Evolutionary conservation across 768 basidiomycete genomes (phyloP).

Genomic region (Boletus patriciae): DNA sequence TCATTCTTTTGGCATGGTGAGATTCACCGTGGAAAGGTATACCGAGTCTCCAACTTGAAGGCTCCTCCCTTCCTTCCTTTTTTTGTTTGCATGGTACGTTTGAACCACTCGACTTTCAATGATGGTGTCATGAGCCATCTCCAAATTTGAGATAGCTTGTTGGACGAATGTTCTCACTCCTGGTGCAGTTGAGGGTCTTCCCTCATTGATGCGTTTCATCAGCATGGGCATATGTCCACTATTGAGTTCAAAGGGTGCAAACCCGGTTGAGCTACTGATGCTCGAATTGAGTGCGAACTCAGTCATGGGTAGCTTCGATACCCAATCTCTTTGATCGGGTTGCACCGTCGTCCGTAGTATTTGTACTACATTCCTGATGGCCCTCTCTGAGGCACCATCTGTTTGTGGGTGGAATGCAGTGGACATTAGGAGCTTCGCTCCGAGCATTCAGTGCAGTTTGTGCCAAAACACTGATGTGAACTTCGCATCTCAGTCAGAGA

Average conservation of each 20-base stretch:
- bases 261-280: background rate
- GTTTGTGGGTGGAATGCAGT: constrained; percentile 6
- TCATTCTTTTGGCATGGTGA: no score
- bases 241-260: background rate
- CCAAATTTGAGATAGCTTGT: no score
- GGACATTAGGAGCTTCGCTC: background rate
- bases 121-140: no score
- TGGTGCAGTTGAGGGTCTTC: background rate
- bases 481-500: constrained; percentile 28
- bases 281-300: constrained; percentile 4
- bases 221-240: background rate
- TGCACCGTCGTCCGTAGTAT: background rate
- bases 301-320: constrained; percentile 1
- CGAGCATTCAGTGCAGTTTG: constrained; percentile 11
- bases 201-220: background rate
- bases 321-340: constrained; percentile 25
- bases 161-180: no score
- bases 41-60: no score
- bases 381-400: background rate
- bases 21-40: no score
- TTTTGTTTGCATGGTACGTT: no score
- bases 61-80: no score
- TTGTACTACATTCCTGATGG: constrained; percentile 17
- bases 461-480: constrained; percentile 33
- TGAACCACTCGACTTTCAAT: no score